Conservation (phyloP, 75 land plant species). For the Sequoia sempervirens region DNA sequence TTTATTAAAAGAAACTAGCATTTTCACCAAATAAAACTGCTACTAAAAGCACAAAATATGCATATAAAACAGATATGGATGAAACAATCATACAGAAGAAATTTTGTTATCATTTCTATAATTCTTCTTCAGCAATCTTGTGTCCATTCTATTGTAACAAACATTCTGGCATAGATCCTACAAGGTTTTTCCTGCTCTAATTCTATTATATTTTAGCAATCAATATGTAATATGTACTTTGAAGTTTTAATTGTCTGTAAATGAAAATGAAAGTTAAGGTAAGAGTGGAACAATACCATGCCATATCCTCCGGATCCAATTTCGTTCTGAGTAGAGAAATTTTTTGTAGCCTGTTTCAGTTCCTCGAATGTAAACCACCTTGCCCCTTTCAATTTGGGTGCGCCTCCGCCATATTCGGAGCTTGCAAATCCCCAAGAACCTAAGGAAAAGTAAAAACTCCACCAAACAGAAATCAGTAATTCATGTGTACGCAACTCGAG, state of each 20-base stretch:
- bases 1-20: too few relatives aligned
- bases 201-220: neutral
- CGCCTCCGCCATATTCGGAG: slow-evolving; percentile 26
- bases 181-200: neutral
- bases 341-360: slow-evolving; percentile 57
- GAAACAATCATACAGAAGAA: too few relatives aligned
- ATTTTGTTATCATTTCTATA: too few relatives aligned
- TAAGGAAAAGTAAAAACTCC: slow-evolving; percentile 11
- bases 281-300: slow-evolving; percentile 25
- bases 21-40: neutral
- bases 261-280: neutral
- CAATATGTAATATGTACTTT: neutral
- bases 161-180: neutral
- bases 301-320: slow-evolving; percentile 80
- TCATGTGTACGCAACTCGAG: neutral
- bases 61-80: too few relatives aligned
- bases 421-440: slow-evolving; percentile 43
- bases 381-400: slow-evolving; percentile 57
- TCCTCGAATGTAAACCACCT: slow-evolving; percentile 51
- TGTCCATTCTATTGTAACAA: neutral
- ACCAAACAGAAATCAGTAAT: neutral
- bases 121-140: neutral
- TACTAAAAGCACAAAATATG: too few relatives aligned
- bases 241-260: neutral
- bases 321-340: slow-evolving; percentile 46